phyloP scores from a whole-genome alignment of 2,329 filamentous ascomycete species.

The Penicillium griseofulvum region DNA sequence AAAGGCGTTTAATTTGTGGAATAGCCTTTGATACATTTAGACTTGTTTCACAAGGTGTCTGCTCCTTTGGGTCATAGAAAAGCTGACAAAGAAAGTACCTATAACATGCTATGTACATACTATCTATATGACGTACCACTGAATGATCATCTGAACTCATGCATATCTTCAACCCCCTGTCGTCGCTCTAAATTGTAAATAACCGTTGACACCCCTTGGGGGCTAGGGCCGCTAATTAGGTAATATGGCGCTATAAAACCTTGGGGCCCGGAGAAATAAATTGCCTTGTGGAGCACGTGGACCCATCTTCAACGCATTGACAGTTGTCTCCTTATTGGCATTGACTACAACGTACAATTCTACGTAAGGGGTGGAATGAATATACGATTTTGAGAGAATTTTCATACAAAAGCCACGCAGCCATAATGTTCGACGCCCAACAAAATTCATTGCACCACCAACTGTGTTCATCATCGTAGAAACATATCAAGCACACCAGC shows the following conservation, averaged over 20 bases:
- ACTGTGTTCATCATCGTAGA: conserved; percentile 12
- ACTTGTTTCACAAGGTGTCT: too few species aligned
- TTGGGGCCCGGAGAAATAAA: conserved; percentile 2
- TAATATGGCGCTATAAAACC: background rate
- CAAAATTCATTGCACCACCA: background rate
- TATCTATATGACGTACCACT: too few species aligned
- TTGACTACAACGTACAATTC: background rate
- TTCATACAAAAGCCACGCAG: conserved; percentile 21
- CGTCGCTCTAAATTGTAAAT: background rate
- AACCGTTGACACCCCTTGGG: background rate
- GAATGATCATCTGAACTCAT: too few species aligned
- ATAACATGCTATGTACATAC: too few species aligned
- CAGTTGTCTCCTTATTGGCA: background rate
- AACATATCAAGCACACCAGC: conserved; percentile 19
- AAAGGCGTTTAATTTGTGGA: too few species aligned
- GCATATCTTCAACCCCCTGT: too few species aligned
- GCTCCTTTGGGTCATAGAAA: too few species aligned
- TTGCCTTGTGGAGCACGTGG: conserved; percentile 7
- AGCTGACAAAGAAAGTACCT: too few species aligned
- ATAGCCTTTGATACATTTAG: too few species aligned
- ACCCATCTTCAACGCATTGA: background rate
- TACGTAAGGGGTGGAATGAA: background rate
- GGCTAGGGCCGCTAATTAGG: background rate
- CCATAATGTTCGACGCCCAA: conserved; percentile 21
- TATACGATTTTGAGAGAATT: conserved; percentile 15